Percentiles rank a stretch among this genome's conserved stretches.
Evolutionary conservation across 495 filamentous ascomycete species (phyloP).

Genomic region (Xylaria bambusicola): DNA sequence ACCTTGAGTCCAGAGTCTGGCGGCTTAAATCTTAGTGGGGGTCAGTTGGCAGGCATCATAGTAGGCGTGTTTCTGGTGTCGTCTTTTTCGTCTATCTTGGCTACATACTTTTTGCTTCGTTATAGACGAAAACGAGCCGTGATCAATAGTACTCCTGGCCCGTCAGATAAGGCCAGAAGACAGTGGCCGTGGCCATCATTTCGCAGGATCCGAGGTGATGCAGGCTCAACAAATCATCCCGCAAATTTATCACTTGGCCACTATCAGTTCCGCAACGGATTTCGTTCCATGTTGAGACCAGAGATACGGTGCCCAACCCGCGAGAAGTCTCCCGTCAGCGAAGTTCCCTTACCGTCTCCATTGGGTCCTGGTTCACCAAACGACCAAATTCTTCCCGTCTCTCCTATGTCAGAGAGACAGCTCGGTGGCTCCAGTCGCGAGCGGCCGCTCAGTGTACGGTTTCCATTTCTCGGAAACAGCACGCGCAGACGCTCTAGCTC

Average conservation of each 20-base stretch:
- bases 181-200: not conserved
- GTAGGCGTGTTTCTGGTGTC: slow-evolving; percentile 23
- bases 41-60: slow-evolving; percentile 28
- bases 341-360: slow-evolving; percentile 4
- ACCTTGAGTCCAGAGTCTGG: slow-evolving; percentile 1
- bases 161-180: not conserved
- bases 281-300: slow-evolving; percentile 4
- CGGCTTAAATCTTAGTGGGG: slow-evolving; percentile 20
- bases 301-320: not conserved
- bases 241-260: not conserved
- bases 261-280: not conserved
- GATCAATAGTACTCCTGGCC: slow-evolving; percentile 2
- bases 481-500: not conserved
- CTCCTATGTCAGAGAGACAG: not conserved
- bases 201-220: not conserved
- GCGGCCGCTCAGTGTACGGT: not conserved
- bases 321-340: not conserved
- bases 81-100: slow-evolving; percentile 22
- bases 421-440: not conserved
- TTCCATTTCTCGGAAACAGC: not conserved
- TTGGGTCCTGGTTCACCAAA: not conserved
- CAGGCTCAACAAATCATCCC: not conserved
- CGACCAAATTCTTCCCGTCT: slow-evolving; percentile 1
- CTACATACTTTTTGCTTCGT: slow-evolving; percentile 28
- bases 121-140: slow-evolving; percentile 2